These are phyloP conservation scores for Blyttiomyces sp. DNA, from an alignment of 371 early-diverging fungal genomes.

Conservation along the genomic window DNA sequence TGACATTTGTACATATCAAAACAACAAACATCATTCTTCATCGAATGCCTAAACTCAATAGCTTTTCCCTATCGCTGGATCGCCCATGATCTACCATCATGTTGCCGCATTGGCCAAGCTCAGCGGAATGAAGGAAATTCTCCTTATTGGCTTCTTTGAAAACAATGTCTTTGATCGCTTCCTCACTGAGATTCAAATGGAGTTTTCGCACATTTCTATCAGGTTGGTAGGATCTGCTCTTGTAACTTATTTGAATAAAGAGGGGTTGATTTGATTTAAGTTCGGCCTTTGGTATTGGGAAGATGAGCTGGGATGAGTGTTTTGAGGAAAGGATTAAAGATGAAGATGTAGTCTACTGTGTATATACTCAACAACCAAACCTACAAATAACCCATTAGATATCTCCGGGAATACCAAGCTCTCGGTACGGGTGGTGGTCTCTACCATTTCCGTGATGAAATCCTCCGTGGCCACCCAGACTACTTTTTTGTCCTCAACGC, in stretches of 20 bases:
- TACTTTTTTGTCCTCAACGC: conserved; percentile 93
- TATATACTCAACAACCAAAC: too few species aligned
- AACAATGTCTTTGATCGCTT: conserved; percentile 85
- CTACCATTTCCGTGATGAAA: conserved; percentile 96
- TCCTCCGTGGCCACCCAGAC: conserved; percentile 82
- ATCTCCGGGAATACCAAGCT: conserved; percentile 93
- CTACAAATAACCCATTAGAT: conserved; percentile 49
- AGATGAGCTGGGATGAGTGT: too few species aligned
- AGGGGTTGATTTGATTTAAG: too few species aligned
- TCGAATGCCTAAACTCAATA: neutral
- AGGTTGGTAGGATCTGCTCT: conserved; percentile 62
- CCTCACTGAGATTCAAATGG: conserved; percentile 74
- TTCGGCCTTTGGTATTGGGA: too few species aligned
- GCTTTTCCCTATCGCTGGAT: conserved; percentile 94
- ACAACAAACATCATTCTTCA: neutral
- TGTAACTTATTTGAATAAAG: too few species aligned
- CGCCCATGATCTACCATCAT: conserved; percentile 94
- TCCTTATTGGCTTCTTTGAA: conserved; percentile 95
- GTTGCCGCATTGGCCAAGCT: conserved; percentile 85
- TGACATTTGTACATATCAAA: neutral
- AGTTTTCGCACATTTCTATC: conserved; percentile 79
- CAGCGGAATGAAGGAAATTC: conserved; percentile 82
- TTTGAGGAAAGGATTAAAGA: too few species aligned
- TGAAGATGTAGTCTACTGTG: too few species aligned
- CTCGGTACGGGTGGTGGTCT: conserved; percentile 96